Percentiles rank a stretch among this genome's conserved stretches.
phyloP scores from a whole-genome alignment of 192 early-diverging fungal genomes.

The Umbelopsis ramanniana region DNA sequence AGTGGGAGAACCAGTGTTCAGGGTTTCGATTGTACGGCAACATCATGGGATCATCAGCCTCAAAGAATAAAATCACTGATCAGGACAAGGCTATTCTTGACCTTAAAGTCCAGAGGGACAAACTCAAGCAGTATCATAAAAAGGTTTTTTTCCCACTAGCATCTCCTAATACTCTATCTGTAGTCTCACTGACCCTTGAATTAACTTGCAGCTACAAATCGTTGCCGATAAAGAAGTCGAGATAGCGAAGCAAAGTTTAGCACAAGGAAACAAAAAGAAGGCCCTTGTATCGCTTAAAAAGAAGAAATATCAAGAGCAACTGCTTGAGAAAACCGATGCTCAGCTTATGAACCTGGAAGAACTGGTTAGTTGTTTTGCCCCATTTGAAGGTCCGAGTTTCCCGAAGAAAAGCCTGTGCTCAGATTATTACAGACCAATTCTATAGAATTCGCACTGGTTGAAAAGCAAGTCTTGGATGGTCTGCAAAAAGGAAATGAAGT shows the following conservation, averaged over 20 bases:
- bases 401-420: neutral
- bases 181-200: neutral
- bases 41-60: slow-evolving; percentile 53
- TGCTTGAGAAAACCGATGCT: slow-evolving; percentile 81
- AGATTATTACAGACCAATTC: slow-evolving; percentile 59
- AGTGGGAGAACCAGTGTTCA: too few species aligned
- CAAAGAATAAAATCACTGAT: slow-evolving; percentile 72
- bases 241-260: slow-evolving; percentile 78
- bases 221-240: slow-evolving; percentile 82
- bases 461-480: slow-evolving; percentile 87
- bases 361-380: slow-evolving; percentile 56
- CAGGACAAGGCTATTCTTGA: slow-evolving; percentile 95
- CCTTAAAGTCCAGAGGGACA: slow-evolving; percentile 95
- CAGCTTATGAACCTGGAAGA: slow-evolving; percentile 93
- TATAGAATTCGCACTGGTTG: slow-evolving; percentile 93
- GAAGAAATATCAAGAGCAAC: slow-evolving; percentile 94
- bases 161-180: neutral
- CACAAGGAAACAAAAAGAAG: slow-evolving; percentile 73
- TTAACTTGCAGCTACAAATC: slow-evolving; percentile 64
- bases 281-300: slow-evolving; percentile 92
- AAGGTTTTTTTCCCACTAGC: slow-evolving; percentile 55
- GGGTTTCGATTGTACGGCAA: neutral
- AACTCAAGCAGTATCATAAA: slow-evolving; percentile 89
- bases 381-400: neutral
- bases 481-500: slow-evolving; percentile 86